phyloP scores from a whole-genome alignment of 441 rosid species.

The Adansonia rubrostipa region DNA sequence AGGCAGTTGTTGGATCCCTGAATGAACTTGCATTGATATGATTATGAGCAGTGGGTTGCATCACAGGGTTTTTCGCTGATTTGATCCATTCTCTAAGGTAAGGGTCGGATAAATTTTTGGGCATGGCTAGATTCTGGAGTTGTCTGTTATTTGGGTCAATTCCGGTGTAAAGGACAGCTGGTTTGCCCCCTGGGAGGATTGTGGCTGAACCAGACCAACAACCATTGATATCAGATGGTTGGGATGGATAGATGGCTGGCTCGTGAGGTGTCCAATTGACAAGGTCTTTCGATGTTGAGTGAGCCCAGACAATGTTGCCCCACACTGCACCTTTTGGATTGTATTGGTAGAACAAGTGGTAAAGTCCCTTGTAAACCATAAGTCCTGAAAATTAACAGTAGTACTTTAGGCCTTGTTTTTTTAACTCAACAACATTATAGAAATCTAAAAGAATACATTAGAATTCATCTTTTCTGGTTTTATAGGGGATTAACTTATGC shows the following conservation, averaged over 20 bases:
- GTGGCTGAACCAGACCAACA: conserved; percentile 87
- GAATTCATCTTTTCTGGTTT: too few relatives aligned
- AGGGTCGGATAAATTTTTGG: conserved; percentile 62
- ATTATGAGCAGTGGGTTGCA: conserved; percentile 57
- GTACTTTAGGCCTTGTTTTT: background rate
- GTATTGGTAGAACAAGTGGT: conserved; percentile 85
- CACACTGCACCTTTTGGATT: conserved; percentile 74
- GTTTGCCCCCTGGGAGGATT: conserved; percentile 52
- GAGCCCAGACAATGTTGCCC: conserved; percentile 87
- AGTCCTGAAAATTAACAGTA: conserved; percentile 48
- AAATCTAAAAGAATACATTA: background rate
- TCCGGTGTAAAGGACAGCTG: conserved; percentile 76
- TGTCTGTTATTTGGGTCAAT: conserved; percentile 48
- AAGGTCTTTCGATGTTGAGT: conserved; percentile 78
- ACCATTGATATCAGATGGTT: conserved; percentile 63
- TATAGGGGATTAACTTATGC: background rate
- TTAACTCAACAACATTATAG: too few relatives aligned
- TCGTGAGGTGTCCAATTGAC: conserved; percentile 71
- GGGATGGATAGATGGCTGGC: conserved; percentile 62
- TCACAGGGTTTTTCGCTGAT: conserved; percentile 57
- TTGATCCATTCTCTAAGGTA: conserved; percentile 68
- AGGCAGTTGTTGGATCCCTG: conserved; percentile 84
- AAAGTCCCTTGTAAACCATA: conserved; percentile 76
- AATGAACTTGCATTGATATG: conserved; percentile 62
- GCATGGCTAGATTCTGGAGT: conserved; percentile 70